Evolutionary conservation across 768 basidiomycete species (phyloP).

Genomic region (Hericium rajendrae): DNA sequence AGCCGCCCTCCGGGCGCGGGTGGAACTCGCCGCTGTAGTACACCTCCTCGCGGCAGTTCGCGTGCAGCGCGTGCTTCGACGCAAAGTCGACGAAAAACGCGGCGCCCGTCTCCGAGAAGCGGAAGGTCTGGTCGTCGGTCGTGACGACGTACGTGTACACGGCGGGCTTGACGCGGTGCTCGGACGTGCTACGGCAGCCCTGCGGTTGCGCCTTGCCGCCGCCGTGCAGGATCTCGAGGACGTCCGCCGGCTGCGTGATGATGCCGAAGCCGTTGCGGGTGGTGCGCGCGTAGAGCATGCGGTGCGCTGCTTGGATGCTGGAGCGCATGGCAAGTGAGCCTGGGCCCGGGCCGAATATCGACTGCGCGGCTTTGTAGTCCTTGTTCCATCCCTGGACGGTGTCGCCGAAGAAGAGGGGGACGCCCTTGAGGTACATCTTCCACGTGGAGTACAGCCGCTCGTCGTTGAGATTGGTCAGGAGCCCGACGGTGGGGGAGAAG

Average conservation of each 20-base stretch:
- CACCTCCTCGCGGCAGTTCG: conserved; percentile 58
- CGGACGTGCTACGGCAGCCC: not conserved
- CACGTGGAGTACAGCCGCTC: conserved; percentile 68
- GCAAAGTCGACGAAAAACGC: conserved; percentile 83
- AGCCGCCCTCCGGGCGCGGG: conserved; percentile 60
- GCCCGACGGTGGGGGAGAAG: conserved; percentile 60
- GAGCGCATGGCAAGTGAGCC: conserved; percentile 54
- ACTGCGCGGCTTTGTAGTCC: conserved; percentile 59
- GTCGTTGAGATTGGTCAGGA: conserved; percentile 50
- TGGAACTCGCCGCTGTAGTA: conserved; percentile 77
- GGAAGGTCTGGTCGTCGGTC: conserved; percentile 61
- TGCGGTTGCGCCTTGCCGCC: conserved; percentile 15
- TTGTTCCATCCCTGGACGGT: conserved; percentile 56
- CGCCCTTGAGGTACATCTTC: conserved; percentile 58
- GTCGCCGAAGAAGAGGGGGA: conserved; percentile 52
- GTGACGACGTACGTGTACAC: conserved; percentile 84
- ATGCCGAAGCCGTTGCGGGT: conserved; percentile 54
- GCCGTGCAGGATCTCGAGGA: conserved; percentile 43
- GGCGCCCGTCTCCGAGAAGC: conserved; percentile 82
- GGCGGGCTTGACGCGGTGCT: conserved; percentile 61
- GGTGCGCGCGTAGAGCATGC: conserved; percentile 63
- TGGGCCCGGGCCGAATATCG: conserved; percentile 54
- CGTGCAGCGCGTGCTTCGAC: conserved; percentile 80
- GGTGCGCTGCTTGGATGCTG: conserved; percentile 63
- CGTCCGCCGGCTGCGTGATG: conserved; percentile 38